These are phyloP conservation scores for Vicia villosa DNA, from an alignment of 306 rosid genomes.

Conservation along the genomic window DNA sequence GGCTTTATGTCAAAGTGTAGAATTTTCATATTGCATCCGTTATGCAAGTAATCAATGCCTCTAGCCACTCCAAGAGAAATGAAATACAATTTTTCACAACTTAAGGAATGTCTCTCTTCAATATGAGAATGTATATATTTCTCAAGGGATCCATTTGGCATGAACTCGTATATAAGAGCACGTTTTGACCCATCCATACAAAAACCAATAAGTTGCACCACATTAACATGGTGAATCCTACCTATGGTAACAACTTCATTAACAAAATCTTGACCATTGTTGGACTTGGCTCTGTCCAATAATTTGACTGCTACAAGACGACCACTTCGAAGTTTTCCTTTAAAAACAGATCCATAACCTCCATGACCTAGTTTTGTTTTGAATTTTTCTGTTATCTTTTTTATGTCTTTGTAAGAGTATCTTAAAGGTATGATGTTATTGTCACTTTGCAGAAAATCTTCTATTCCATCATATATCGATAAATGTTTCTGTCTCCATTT, in stretches of 20 bases:
- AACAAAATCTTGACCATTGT: too few relatives aligned
- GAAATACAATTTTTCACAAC: neutral
- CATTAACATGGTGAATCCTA: too few relatives aligned
- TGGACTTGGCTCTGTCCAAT: neutral
- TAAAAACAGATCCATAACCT: neutral
- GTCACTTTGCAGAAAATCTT: conserved; percentile 24
- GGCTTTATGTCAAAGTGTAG: too few relatives aligned
- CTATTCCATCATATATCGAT: conserved; percentile 24
- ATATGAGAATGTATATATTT: neutral
- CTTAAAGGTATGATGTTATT: neutral
- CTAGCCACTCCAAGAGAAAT: neutral
- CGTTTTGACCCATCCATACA: too few relatives aligned
- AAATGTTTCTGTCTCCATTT: conserved; percentile 33
- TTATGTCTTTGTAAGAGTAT: neutral
- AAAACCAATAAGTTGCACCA: too few relatives aligned
- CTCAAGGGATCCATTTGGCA: neutral
- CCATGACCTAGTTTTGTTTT: neutral
- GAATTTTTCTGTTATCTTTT: neutral
- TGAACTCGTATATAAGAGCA: neutral
- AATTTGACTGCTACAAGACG: neutral
- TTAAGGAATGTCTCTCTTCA: neutral
- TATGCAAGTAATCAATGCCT: too few relatives aligned
- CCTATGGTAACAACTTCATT: too few relatives aligned
- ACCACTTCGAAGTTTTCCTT: conserved; percentile 12
- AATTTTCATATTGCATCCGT: too few relatives aligned